These are phyloP conservation scores for Ceratocystis lukuohia DNA, from an alignment of 2,329 filamentous ascomycete species.

Conservation along the genomic window DNA sequence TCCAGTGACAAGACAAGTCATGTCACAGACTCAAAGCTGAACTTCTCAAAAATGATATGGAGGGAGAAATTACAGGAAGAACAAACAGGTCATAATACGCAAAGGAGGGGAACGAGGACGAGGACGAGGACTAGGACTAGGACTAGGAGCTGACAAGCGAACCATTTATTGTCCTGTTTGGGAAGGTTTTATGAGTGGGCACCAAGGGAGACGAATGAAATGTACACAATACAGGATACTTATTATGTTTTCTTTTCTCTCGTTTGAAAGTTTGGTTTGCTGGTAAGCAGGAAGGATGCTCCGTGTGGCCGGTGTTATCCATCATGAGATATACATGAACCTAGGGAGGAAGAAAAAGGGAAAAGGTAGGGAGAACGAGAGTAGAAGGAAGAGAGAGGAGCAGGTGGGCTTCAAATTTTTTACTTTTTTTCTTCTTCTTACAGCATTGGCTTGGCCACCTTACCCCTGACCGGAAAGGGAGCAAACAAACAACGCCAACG, in stretches of 20 bases:
- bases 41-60: background rate
- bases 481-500: background rate
- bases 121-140: background rate
- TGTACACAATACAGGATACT: background rate
- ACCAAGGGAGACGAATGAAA: background rate
- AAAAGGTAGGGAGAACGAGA: no score
- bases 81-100: background rate
- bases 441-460: background rate
- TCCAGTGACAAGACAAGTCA: background rate
- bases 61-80: background rate
- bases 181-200: background rate
- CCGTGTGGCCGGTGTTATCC: background rate
- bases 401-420: background rate
- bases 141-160: background rate
- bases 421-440: background rate
- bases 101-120: background rate
- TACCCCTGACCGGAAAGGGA: background rate
- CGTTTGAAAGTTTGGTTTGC: background rate
- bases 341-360: background rate
- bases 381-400: background rate
- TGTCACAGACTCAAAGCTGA: constrained; percentile 1
- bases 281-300: background rate
- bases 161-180: background rate
- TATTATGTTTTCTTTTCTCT: background rate
- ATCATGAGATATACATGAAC: background rate